Percentiles rank a stretch among this genome's conserved stretches.
phyloP scores from a whole-genome alignment of 139 green algal genomes.

The Mesotaenium endlicherianum region DNA sequence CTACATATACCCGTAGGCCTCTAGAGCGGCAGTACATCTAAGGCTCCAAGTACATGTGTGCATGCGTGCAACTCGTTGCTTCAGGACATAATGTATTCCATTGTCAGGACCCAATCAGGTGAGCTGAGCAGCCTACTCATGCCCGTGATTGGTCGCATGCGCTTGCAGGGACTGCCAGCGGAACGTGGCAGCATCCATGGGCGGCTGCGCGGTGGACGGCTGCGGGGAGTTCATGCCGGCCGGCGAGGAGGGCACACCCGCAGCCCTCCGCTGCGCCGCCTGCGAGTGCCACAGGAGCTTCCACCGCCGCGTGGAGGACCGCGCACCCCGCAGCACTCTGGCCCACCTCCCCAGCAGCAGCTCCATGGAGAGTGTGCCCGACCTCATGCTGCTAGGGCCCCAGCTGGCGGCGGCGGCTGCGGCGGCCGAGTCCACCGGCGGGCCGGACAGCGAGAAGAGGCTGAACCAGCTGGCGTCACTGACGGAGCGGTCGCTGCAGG shows the following conservation, averaged over 20 bases:
- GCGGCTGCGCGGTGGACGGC: slow-evolving; percentile 3
- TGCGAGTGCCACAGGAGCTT: slow-evolving; percentile 31
- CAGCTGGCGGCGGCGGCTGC: too few relatives aligned
- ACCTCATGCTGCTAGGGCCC: too few relatives aligned
- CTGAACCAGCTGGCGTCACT: background rate
- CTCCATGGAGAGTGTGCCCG: too few relatives aligned
- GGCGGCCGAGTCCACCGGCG: too few relatives aligned
- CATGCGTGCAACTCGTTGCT: too few relatives aligned
- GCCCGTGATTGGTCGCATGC: too few relatives aligned
- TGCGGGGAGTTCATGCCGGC: slow-evolving; percentile 27
- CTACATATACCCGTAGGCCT: too few relatives aligned
- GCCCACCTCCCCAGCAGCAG: background rate
- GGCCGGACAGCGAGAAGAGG: background rate
- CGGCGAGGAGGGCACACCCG: slow-evolving; percentile 4
- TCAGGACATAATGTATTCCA: too few relatives aligned
- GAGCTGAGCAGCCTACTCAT: too few relatives aligned
- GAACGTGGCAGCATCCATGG: background rate
- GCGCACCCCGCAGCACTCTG: background rate
- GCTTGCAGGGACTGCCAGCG: slow-evolving; percentile 17
- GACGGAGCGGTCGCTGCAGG: background rate
- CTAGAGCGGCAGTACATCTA: too few relatives aligned
- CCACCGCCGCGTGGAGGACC: slow-evolving; percentile 7
- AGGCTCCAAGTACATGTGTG: too few relatives aligned
- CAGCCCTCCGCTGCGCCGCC: slow-evolving; percentile 1
- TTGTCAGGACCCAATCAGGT: too few relatives aligned